phyloP scores from a whole-genome alignment of 2,329 filamentous ascomycete species.

The Trichoderma endophyticum region DNA sequence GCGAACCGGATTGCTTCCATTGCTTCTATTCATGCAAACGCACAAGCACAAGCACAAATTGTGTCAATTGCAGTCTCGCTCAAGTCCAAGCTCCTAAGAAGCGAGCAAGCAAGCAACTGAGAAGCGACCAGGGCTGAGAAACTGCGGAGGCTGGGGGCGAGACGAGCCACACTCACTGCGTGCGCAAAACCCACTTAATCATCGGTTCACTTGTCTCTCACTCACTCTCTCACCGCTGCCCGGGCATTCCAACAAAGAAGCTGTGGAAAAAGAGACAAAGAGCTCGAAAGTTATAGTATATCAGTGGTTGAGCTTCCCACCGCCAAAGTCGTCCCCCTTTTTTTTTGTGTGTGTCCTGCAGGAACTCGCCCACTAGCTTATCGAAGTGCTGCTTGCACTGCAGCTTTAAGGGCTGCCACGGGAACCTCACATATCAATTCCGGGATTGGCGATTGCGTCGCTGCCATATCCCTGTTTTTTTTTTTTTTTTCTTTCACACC shows the following conservation, averaged over 20 bases:
- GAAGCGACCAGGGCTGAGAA: neutral
- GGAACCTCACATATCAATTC: neutral
- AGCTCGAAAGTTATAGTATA: neutral
- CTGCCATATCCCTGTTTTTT: neutral
- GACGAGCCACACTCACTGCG: neutral
- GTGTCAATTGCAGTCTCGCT: neutral
- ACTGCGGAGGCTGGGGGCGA: conserved; percentile 1
- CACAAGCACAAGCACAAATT: neutral
- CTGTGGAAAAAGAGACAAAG: neutral
- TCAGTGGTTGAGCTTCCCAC: neutral
- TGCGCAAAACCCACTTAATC: neutral
- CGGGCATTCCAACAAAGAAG: neutral
- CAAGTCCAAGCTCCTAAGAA: neutral
- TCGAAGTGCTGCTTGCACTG: neutral
- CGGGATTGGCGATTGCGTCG: neutral
- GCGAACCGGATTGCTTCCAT: conserved; percentile 15
- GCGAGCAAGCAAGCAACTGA: neutral
- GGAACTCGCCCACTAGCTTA: neutral
- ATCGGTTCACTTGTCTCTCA: neutral
- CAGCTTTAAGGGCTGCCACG: neutral
- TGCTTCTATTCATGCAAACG: neutral
- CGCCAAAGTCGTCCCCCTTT: neutral
- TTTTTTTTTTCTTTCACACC: neutral
- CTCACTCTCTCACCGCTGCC: conserved; percentile 12
- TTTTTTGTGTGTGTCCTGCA: neutral